phyloP scores from a whole-genome alignment of 2,329 filamentous ascomycete genomes.

The Xylariaceae sp. region DNA sequence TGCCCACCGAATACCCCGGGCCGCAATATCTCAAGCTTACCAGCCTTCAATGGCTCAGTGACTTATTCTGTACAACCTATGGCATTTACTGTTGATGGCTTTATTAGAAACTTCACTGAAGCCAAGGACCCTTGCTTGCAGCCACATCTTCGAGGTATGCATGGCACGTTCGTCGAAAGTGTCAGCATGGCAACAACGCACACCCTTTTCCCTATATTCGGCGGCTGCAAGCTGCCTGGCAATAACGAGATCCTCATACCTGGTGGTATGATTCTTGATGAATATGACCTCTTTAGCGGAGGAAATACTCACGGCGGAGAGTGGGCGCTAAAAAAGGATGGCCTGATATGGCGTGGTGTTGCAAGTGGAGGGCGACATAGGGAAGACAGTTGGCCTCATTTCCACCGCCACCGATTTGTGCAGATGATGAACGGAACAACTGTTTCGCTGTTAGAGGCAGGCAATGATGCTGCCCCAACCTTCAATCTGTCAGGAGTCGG shows the following conservation, averaged over 20 bases:
- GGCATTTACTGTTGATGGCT: slow-evolving; percentile 51
- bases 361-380: slow-evolving; percentile 62
- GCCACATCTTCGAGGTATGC: slow-evolving; percentile 55
- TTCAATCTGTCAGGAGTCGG: slow-evolving; percentile 49
- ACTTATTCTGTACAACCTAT: slow-evolving; percentile 33
- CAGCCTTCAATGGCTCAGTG: slow-evolving; percentile 30
- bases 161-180: slow-evolving; percentile 63
- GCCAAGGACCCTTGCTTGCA: slow-evolving; percentile 65
- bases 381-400: slow-evolving; percentile 65
- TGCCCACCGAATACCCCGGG: slow-evolving; percentile 63
- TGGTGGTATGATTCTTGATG: slow-evolving; percentile 66
- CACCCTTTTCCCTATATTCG: slow-evolving; percentile 65
- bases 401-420: slow-evolving; percentile 71
- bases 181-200: slow-evolving; percentile 57
- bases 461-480: slow-evolving; percentile 48
- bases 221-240: slow-evolving; percentile 66
- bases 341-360: slow-evolving; percentile 67
- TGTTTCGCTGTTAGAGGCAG: slow-evolving; percentile 53
- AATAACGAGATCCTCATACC: slow-evolving; percentile 71
- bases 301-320: slow-evolving; percentile 57
- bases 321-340: slow-evolving; percentile 63
- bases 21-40: slow-evolving; percentile 42
- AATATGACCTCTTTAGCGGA: slow-evolving; percentile 63
- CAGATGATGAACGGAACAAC: slow-evolving; percentile 69
- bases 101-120: slow-evolving; percentile 63